Evolutionary conservation across 2,329 filamentous ascomycete species (phyloP), one percentile per base, ranked within the genome.

Genomic region (Penicillium griseofulvum): DNA sequence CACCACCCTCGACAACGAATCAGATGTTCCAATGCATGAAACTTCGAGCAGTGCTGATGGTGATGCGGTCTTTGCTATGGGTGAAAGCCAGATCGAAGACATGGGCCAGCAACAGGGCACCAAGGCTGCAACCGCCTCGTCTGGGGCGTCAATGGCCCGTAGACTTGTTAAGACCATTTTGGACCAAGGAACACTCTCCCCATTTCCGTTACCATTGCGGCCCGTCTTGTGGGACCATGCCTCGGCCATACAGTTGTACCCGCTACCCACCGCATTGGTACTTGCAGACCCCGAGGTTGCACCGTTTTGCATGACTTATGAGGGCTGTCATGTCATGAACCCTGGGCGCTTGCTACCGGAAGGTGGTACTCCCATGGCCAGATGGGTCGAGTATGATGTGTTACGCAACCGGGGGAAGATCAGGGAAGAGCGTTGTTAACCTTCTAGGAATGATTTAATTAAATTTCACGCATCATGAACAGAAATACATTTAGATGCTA

Each of bases 281-380:
- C 76, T 99, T 4, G 87, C 91, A 2, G 94, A 99, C 74, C 80
- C 88, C 0, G 90, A 92, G 39, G 87, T 88, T 10, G 87, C 89
- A 14, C 82, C 91, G 0, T 99, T 96, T 68, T 88, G 88, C 51
- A 79, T 97, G 61, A 96, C 90, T 14, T 97, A 97, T 68, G 93
- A 96, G 73, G 93, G 92, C 0, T 97, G 94, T 68, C 90, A 94
- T 76, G 92, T 97, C 33, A 87, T 99, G 83, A 99, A 99, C 71
- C 92, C 94, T 0, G 91, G 91, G 6, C 81, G 83, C 46, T 74
- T 99, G 47, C 81, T 95, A 24, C 86, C 90, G 0, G 78, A 83
- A 0, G 87, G 87, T 0, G 81, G 86, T 50, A 83, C 85, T 60
- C 85, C 86, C 4, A 83, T 87, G 7, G 89, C 86, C 6, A 82